Percentiles rank a stretch among this genome's conserved stretches.
Evolutionary conservation across 2,329 filamentous ascomycete genomes (phyloP).

Genomic region (Sporothrix phasma): DNA sequence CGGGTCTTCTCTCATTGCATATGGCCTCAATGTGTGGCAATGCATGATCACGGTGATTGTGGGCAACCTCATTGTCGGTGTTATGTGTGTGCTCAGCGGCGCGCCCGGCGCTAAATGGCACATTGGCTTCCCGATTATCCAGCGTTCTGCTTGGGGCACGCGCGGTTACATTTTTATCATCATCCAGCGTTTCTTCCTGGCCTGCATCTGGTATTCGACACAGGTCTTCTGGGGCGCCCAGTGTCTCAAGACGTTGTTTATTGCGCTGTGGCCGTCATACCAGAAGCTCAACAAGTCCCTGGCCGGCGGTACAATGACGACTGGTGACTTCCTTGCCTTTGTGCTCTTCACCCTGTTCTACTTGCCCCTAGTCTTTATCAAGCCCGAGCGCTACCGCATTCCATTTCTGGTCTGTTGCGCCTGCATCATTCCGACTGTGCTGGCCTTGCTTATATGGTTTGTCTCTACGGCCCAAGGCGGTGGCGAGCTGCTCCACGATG

Average conservation of each 20-base stretch:
- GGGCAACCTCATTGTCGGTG: conserved; percentile 32
- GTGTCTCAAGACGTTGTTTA: conserved; percentile 28
- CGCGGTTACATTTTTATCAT: conserved; percentile 32
- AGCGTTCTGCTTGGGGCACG: conserved; percentile 32
- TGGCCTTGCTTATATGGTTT: conserved; percentile 29
- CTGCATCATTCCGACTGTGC: conserved; percentile 24
- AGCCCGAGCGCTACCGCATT: conserved; percentile 30
- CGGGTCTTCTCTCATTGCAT: conserved; percentile 19
- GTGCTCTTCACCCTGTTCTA: conserved; percentile 23
- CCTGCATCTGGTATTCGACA: conserved; percentile 40
- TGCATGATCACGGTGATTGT: conserved; percentile 38
- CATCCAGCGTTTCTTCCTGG: conserved; percentile 36
- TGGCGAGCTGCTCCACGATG: conserved; percentile 23
- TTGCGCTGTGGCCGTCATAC: conserved; percentile 23
- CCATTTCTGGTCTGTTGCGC: conserved; percentile 25
- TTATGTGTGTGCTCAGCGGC: conserved; percentile 29
- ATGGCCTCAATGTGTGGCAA: conserved; percentile 22
- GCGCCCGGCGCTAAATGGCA: conserved; percentile 32
- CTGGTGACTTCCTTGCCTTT: conserved; percentile 24
- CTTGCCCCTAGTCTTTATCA: conserved; percentile 34
- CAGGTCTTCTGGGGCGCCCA: conserved; percentile 32
- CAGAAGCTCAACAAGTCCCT: conserved; percentile 21
- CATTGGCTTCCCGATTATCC: conserved; percentile 34
- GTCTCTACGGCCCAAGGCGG: conserved; percentile 25
- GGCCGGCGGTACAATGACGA: conserved; percentile 21